Conservation (phyloP, 2,329 filamentous ascomycete genomes). For the Aplosporella prunicola region DNA sequence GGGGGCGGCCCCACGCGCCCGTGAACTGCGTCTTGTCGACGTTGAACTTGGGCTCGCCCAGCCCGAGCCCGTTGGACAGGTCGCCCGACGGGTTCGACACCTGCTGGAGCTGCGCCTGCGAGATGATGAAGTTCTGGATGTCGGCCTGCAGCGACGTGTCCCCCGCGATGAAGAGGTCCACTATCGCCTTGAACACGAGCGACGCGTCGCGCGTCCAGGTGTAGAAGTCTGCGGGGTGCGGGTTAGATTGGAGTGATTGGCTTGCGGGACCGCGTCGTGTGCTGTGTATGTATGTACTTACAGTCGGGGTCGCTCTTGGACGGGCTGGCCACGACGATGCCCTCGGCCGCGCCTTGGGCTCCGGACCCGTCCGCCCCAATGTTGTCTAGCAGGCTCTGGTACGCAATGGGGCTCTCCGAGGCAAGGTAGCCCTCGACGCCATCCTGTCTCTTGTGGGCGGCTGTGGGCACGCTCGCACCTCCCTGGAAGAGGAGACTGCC, state of each 20-base stretch:
- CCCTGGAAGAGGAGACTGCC: background rate
- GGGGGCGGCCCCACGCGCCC: constrained; percentile 34
- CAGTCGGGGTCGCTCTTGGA: constrained; percentile 34
- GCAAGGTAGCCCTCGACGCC: constrained; percentile 4
- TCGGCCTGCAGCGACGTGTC: constrained; percentile 11
- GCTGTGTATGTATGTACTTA: no score
- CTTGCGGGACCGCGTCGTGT: no score
- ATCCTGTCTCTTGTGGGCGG: constrained; percentile 2
- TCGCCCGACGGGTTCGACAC: constrained; percentile 30
- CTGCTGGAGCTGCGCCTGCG: constrained; percentile 29
- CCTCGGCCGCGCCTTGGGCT: constrained; percentile 20
- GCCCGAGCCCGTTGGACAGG: constrained; percentile 25
- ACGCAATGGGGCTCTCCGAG: constrained; percentile 7
- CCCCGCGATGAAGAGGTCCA: constrained; percentile 18
- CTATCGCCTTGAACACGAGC: constrained; percentile 8
- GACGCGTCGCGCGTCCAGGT: constrained; percentile 13
- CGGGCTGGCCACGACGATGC: constrained; percentile 36
- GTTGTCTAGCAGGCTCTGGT: constrained; percentile 5
- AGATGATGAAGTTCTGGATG: constrained; percentile 23
- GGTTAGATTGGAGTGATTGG: background rate
- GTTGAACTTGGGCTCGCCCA: constrained; percentile 37
- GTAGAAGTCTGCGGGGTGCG: constrained; percentile 28
- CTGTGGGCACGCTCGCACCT: background rate
- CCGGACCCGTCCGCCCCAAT: constrained; percentile 7
- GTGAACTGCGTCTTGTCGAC: constrained; percentile 28